phyloP scores from a whole-genome alignment of 2,329 filamentous ascomycete genomes.

The Aureobasidium sp. region DNA sequence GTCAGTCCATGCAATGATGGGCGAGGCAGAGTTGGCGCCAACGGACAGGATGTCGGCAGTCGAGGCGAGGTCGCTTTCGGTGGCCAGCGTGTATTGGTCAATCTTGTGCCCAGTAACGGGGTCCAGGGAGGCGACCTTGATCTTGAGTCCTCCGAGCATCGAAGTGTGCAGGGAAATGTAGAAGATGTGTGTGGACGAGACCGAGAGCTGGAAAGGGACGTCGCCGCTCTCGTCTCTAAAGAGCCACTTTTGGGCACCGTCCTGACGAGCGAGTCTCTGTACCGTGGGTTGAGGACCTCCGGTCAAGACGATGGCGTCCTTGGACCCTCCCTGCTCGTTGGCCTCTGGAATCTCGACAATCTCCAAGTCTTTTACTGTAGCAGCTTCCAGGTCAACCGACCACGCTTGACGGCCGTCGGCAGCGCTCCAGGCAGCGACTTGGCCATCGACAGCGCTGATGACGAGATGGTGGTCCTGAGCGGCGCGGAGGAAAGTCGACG shows the following conservation, averaged over 20 bases:
- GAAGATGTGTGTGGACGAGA: conserved; percentile 60
- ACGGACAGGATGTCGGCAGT: conserved; percentile 62
- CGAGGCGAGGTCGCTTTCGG: conserved; percentile 62
- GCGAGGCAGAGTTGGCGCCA: conserved; percentile 65
- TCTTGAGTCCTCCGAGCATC: conserved; percentile 58
- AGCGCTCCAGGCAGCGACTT: conserved; percentile 75
- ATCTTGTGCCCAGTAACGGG: conserved; percentile 60
- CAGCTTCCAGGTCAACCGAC: conserved; percentile 52
- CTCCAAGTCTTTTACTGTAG: conserved; percentile 58
- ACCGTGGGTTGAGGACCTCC: conserved; percentile 50
- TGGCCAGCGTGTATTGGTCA: conserved; percentile 62
- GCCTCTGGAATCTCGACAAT: conserved; percentile 60
- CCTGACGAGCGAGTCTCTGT: conserved; percentile 61
- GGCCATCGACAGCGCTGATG: conserved; percentile 60
- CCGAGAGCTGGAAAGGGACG: conserved; percentile 65
- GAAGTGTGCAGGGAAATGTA: conserved; percentile 65
- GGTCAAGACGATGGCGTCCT: conserved; percentile 64
- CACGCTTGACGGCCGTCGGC: conserved; percentile 71
- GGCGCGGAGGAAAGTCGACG: conserved; percentile 50
- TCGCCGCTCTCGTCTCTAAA: conserved; percentile 58
- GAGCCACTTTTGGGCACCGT: conserved; percentile 72
- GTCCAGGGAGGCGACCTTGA: conserved; percentile 69
- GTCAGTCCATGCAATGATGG: conserved; percentile 69
- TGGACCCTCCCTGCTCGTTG: conserved; percentile 33
- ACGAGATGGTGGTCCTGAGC: conserved; percentile 72